Percentiles rank a stretch among this genome's conserved stretches.
phyloP scores from a whole-genome alignment of 495 filamentous ascomycete species.

The Penicillium waksmanii region DNA sequence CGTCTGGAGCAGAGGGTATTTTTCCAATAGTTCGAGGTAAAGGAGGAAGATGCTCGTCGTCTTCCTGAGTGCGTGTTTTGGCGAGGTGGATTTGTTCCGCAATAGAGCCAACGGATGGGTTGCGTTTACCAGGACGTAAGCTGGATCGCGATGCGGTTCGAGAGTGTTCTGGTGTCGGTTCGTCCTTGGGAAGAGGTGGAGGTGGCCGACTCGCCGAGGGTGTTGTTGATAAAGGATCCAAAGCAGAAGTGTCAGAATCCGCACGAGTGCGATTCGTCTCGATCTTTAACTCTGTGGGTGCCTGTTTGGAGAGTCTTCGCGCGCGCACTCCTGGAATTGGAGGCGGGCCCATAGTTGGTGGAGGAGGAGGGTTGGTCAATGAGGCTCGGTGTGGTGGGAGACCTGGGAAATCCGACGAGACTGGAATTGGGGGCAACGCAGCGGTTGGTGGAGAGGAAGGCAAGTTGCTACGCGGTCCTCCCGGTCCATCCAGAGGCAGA shows the following conservation, averaged over 20 bases:
- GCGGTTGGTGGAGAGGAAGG: constrained; percentile 34
- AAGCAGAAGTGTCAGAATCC: constrained; percentile 43
- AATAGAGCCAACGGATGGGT: constrained; percentile 39
- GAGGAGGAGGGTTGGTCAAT: constrained; percentile 38
- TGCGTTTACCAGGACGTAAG: constrained; percentile 32
- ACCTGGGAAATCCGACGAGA: constrained; percentile 27
- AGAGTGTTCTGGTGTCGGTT: constrained; percentile 26
- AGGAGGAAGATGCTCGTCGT: constrained; percentile 40
- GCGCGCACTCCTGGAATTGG: constrained; percentile 67
- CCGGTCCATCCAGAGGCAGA: constrained; percentile 33
- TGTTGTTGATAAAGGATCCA: constrained; percentile 41
- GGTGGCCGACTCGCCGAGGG: constrained; percentile 27
- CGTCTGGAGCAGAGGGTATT: constrained; percentile 55
- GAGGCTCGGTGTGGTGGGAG: constrained; percentile 26
- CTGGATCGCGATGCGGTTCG: constrained; percentile 27
- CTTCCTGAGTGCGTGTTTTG: constrained; percentile 47
- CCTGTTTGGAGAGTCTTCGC: constrained; percentile 79
- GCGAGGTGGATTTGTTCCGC: constrained; percentile 40
- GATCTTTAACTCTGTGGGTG: constrained; percentile 83
- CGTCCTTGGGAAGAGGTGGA: constrained; percentile 37
- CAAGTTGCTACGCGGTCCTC: constrained; percentile 25
- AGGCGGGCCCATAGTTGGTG: constrained; percentile 40
- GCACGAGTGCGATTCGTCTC: constrained; percentile 66
- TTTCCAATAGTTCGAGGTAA: constrained; percentile 53
- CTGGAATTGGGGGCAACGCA: constrained; percentile 36